A percentile compares a stretch with the other conserved stretches of the same genome.
Conservation (phyloP, 345 rosid genomes). For the Carallia pectinifolia region DNA sequence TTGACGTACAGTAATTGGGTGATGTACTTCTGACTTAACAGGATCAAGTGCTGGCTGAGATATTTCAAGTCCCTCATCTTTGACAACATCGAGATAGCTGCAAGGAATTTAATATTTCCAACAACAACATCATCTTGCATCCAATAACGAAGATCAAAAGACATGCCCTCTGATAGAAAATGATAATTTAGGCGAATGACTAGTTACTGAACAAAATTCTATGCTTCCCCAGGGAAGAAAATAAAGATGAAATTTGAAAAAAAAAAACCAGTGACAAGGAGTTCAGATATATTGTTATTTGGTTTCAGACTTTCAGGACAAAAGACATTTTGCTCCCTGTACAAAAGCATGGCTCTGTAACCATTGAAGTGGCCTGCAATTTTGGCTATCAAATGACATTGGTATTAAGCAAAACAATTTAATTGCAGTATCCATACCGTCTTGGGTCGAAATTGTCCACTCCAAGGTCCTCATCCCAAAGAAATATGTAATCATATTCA, state of each 20-base stretch:
- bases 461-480: slow-evolving; percentile 97
- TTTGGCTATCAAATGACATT: background rate
- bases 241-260: no score
- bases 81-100: slow-evolving; percentile 66
- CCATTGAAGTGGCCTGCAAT: no score
- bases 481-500: slow-evolving; percentile 75
- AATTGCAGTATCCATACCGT: slow-evolving; percentile 34
- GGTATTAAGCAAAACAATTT: no score
- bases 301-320: no score
- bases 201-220: no score
- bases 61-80: slow-evolving; percentile 80
- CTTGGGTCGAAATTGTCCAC: slow-evolving; percentile 70
- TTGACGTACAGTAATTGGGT: slow-evolving; percentile 66
- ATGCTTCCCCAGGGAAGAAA: no score
- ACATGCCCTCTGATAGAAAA: background rate
- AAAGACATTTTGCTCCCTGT: no score
- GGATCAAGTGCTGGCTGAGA: slow-evolving; percentile 96
- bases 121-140: background rate
- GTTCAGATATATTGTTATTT: no score
- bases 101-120: slow-evolving; percentile 1
- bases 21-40: slow-evolving; percentile 65
- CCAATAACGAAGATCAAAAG: background rate
- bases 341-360: no score
- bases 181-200: background rate
- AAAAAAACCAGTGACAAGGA: no score